Evolutionary conservation across 2,329 filamentous ascomycete species (phyloP).

Genomic region (Setomelanomma holmii): DNA sequence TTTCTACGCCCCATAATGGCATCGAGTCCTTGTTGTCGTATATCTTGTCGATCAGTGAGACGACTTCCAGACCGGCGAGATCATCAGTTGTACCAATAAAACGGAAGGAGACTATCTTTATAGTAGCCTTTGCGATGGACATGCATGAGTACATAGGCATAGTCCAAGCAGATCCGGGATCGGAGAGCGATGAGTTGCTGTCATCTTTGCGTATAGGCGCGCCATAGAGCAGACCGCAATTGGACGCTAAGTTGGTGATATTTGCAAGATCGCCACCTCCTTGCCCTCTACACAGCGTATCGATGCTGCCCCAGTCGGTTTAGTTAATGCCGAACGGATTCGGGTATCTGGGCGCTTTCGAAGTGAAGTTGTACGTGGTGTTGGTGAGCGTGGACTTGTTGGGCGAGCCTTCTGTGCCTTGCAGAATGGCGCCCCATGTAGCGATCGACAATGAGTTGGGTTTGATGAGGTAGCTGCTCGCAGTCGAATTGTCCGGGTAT

Average conservation of each 20-base stretch:
- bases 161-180: slow-evolving; percentile 52
- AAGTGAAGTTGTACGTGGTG: not conserved
- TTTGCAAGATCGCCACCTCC: slow-evolving; percentile 47
- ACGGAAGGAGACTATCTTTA: slow-evolving; percentile 55
- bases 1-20: slow-evolving; percentile 51
- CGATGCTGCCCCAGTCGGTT: not conserved
- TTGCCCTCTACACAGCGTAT: slow-evolving; percentile 44
- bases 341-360: not conserved
- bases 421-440: not conserved
- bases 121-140: slow-evolving; percentile 48
- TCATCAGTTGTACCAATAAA: slow-evolving; percentile 48
- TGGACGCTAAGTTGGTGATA: slow-evolving; percentile 52
- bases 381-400: slow-evolving; percentile 1
- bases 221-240: slow-evolving; percentile 53
- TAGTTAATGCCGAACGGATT: not conserved
- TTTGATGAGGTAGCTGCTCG: not conserved
- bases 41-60: slow-evolving; percentile 45
- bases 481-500: not conserved
- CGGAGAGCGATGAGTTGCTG: slow-evolving; percentile 44
- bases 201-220: slow-evolving; percentile 48
- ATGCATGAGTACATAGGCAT: slow-evolving; percentile 54
- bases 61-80: slow-evolving; percentile 46
- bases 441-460: not conserved
- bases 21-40: slow-evolving; percentile 41
- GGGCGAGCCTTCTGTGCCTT: slow-evolving; percentile 4